Evolutionary conservation across 345 rosid species (phyloP).

Genomic region (Corchorus capsularis): DNA sequence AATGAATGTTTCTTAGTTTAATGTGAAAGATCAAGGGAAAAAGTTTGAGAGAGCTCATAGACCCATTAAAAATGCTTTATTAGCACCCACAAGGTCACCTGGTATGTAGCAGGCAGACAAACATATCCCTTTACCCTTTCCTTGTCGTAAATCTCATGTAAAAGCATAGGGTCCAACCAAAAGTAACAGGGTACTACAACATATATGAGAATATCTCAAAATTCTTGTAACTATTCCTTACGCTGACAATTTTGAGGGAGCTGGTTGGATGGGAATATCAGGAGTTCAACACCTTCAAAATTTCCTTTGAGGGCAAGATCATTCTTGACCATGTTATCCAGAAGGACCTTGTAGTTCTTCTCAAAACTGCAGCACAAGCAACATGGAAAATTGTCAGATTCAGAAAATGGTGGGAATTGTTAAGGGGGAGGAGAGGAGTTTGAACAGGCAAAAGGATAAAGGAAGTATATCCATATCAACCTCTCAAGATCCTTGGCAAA

Average conservation of each 20-base stretch:
- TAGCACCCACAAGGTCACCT: not conserved
- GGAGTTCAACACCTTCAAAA: conserved; percentile 70
- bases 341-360: conserved; percentile 68
- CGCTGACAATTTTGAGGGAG: conserved; percentile 87
- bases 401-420: not conserved
- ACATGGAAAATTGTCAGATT: conserved; percentile 17
- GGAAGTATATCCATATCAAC: conserved; percentile 31
- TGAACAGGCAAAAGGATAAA: not conserved
- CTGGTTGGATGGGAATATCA: conserved; percentile 84
- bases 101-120: not conserved
- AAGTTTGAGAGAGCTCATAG: too few species aligned
- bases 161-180: conserved; percentile 10
- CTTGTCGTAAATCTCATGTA: not conserved
- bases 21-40: too few species aligned
- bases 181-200: conserved; percentile 8
- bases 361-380: conserved; percentile 64
- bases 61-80: not conserved
- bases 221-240: conserved; percentile 44
- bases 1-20: too few species aligned
- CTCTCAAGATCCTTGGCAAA: conserved; percentile 91
- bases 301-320: conserved; percentile 88
- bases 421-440: too few species aligned
- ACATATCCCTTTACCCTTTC: conserved; percentile 13
- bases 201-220: not conserved
- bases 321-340: conserved; percentile 76